These are phyloP conservation scores for Euphorbia lathyris DNA, from an alignment of 345 rosid species.

Conservation along the genomic window DNA sequence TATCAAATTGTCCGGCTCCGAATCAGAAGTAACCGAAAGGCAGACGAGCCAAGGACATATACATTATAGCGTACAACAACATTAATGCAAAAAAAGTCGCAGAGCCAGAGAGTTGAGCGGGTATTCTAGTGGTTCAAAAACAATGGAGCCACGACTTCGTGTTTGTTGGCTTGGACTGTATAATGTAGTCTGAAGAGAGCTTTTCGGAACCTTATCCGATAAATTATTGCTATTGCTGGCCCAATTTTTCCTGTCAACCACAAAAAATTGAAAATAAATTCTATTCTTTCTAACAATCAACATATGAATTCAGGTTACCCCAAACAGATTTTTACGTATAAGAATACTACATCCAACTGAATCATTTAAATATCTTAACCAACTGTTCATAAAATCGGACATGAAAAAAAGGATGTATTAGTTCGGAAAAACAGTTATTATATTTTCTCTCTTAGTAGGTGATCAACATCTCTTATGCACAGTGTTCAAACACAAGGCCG, in stretches of 20 bases:
- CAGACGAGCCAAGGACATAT: background rate
- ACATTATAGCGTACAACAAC: slow-evolving; percentile 19
- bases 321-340: background rate
- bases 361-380: background rate
- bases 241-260: slow-evolving; percentile 69
- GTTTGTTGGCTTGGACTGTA: background rate
- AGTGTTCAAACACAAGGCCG: no score
- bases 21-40: no score
- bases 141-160: background rate
- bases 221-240: slow-evolving; percentile 50
- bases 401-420: background rate
- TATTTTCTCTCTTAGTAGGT: background rate
- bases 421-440: background rate
- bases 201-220: background rate
- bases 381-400: no score
- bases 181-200: background rate
- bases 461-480: background rate
- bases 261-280: slow-evolving; percentile 8
- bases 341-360: background rate
- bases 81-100: background rate
- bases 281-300: background rate
- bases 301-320: background rate
- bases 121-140: background rate
- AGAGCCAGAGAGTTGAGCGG: background rate
- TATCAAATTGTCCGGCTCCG: no score